Base-by-base conservation (phyloP, 2,329 filamentous ascomycete genomes). In the Arthrobotrys iridis region DNA sequence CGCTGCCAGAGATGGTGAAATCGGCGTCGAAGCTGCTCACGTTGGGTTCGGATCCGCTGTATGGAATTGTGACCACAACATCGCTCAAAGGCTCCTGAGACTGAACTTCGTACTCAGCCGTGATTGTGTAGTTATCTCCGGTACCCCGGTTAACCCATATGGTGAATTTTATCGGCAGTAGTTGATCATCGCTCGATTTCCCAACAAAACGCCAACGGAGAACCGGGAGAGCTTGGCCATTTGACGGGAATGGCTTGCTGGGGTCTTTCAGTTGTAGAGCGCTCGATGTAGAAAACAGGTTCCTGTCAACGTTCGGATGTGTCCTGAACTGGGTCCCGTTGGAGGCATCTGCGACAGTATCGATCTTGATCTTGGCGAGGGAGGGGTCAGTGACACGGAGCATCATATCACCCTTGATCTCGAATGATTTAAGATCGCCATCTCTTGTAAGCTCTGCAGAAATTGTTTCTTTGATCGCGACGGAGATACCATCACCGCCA, bases 111-210 rank as follows among this genome's bases (percentile, higher is more conserved):
- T 98, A 99, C 83, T 98, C 95, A 33, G 98, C 88, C 1, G 94
- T 99, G 81, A 99, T 88, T 78, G 91, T 96, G 83, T 90, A 96
- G 80, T 90, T 93, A 81, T 89, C 88, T 50, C 90, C 88, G 20
- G 88, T 87, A 52, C 92, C 91, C 83, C 93, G 93, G 83, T 97
- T 97, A 75, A 96, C 92, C 95, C 95, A 99, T 37, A 97, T 94
- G 1, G 93, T 97, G 82, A 99, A 98, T 37, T 91, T 95, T 80
- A 99, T 95, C 5, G 95, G 95, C 37, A 96, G 89, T 64, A 93
- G 88, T 77, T 89, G 89, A 35, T 90, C 83, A 79, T 96, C 92
- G 83, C 92, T 93, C 55, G 93, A 91, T 13, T 90, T 89, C 20
- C 92, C 91, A 7, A 77, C 76, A 7, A 77, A 77, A 80, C 93